These are phyloP conservation scores for Moricandia moricandioides DNA, from an alignment of 345 rosid species.

Conservation along the genomic window DNA sequence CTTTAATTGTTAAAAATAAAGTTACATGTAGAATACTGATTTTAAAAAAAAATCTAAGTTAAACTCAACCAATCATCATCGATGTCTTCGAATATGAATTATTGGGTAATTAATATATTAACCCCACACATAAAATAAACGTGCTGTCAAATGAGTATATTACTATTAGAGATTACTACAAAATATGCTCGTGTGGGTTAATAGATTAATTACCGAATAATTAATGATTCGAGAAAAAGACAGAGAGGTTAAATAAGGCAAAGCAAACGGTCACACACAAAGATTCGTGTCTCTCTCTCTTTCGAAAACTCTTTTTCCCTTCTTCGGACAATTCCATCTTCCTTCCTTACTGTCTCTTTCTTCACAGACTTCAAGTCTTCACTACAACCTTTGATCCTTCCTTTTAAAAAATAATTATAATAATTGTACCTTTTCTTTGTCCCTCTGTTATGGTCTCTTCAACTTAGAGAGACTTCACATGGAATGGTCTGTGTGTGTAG, in stretches of 20 bases:
- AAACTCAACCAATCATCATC: no score
- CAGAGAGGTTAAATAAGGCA: slow-evolving; percentile 26
- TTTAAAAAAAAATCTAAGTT: no score
- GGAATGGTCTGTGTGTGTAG: neutral
- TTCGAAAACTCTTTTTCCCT: slow-evolving; percentile 11
- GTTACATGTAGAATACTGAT: no score
- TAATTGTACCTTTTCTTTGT: neutral
- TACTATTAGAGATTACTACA: neutral
- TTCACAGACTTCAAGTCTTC: slow-evolving; percentile 20
- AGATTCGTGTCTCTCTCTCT: slow-evolving; percentile 17
- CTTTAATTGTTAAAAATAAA: no score
- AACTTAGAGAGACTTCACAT: neutral
- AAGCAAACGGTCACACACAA: slow-evolving; percentile 24
- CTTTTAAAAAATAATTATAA: neutral
- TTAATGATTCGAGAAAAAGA: neutral
- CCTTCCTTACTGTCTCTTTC: slow-evolving; percentile 21
- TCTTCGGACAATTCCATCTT: slow-evolving; percentile 19
- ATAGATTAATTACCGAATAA: slow-evolving; percentile 23
- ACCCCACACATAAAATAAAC: neutral
- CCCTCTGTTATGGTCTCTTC: slow-evolving; percentile 6
- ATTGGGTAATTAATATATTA: neutral
- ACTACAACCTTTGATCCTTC: slow-evolving; percentile 17
- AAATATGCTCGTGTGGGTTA: slow-evolving; percentile 24
- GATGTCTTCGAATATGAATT: neutral
- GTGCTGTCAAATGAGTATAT: neutral